Percentiles rank a stretch among this genome's conserved stretches.
Evolutionary conservation across 768 basidiomycete genomes (phyloP).

Genomic region (Trametopsis cervina): DNA sequence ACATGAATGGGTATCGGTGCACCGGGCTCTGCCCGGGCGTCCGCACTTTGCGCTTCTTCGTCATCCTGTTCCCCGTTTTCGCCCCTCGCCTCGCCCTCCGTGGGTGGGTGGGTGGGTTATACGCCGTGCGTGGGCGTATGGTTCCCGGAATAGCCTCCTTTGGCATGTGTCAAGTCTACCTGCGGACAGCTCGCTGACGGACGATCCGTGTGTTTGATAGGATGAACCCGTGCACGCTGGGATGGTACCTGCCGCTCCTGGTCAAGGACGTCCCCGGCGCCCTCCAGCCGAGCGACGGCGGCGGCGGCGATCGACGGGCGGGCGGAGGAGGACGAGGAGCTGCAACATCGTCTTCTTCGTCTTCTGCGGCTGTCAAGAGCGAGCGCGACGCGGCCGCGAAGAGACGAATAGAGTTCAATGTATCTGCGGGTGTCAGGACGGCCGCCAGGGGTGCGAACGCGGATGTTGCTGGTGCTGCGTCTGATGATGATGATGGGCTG

Average conservation of each 20-base stretch:
- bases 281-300: slow-evolving; percentile 45
- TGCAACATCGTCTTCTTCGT: neutral
- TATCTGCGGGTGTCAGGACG: neutral
- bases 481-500: neutral
- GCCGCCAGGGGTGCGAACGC: slow-evolving; percentile 25
- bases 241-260: slow-evolving; percentile 90
- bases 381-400: neutral
- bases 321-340: slow-evolving; percentile 20
- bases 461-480: neutral
- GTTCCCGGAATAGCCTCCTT: too few species aligned
- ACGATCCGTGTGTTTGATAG: slow-evolving; percentile 24
- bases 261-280: slow-evolving; percentile 63
- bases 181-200: too few species aligned
- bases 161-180: too few species aligned
- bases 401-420: neutral
- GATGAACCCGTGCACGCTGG: slow-evolving; percentile 97
- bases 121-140: too few species aligned
- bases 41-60: too few species aligned
- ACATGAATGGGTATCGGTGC: too few species aligned
- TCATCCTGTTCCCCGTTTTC: too few species aligned
- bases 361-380: neutral
- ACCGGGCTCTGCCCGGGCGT: too few species aligned
- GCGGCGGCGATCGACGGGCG: slow-evolving; percentile 13
- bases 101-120: too few species aligned
- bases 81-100: too few species aligned